Base-by-base conservation (phyloP, 345 rosid species). In the Euclidium syriacum region DNA sequence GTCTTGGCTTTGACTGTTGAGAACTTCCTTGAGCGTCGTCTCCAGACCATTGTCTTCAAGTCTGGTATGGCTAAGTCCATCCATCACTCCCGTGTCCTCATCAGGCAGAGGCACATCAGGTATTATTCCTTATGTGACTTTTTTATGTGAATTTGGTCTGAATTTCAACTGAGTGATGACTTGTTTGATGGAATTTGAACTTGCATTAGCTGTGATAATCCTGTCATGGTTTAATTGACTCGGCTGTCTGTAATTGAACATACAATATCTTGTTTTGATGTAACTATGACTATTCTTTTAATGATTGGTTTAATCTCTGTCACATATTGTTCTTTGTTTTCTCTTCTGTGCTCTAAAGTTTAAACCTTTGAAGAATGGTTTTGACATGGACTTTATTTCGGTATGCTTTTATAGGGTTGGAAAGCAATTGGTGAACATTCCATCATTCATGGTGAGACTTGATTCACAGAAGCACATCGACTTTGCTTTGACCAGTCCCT, bases 401-500 rank as follows among this genome's bases (percentile, higher is more conserved):
- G 22, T 29, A 16, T 62, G 0, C 25, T 2, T 1, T 7, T 3
- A 0, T 60, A 85, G 87, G 91, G 90, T 85, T 71, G 90, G 87
- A 24, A 82, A 83, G 76, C 87, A 82, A 57, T 77, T 85, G 63
- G 90, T 85, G 38, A 85, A 85, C 74, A 78, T 85, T 36, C 87
- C 87, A 7, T 85, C 87, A 0, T 82, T 85, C 76, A 75, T 85
- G 90, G 90, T 82, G 60, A 82, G 87, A 67, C 71, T 85, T 23
- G 90, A 85, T 30, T 82, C 90, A 0, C 87, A 82, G 63, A 85
- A 82, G 59, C 90, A 85, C 77, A 80, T 85, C 1, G 90, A 85
- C 63, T 85, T 85, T 81, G 80, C 87, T 6, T 54, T 85, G 12
- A 85, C 81, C 18, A 85, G 87, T 52, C 90, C 90, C 26, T 76